These are phyloP conservation scores for Botrytis sinoallii DNA, from an alignment of 2,329 filamentous ascomycete species.

Conservation along the genomic window DNA sequence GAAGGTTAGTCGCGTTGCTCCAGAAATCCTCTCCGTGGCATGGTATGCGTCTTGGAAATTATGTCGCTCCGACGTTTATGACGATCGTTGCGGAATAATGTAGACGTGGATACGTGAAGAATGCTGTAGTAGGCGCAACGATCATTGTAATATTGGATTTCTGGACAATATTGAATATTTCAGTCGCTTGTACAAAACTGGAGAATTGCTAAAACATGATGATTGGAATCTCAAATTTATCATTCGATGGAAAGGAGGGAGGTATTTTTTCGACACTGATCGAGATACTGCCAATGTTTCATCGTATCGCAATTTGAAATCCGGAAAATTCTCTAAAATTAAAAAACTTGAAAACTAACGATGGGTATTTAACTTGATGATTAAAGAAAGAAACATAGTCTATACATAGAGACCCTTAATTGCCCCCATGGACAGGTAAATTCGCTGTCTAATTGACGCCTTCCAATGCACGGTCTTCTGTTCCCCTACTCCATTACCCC, in stretches of 20 bases:
- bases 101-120: constrained; percentile 4
- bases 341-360: constrained; percentile 2
- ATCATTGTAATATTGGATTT: not conserved
- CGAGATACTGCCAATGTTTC: not conserved
- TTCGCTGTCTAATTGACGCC: constrained; percentile 14
- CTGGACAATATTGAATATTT: constrained; percentile 6
- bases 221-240: not conserved
- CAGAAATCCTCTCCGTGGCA: not conserved
- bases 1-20: not conserved
- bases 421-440: constrained; percentile 11
- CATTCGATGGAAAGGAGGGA: not conserved
- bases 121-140: not conserved
- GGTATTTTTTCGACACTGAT: constrained; percentile 3
- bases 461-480: constrained; percentile 17
- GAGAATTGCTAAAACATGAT: not conserved
- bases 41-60: not conserved
- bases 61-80: not conserved
- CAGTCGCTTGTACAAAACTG: not conserved
- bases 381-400: constrained; percentile 12
- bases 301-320: not conserved
- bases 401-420: constrained; percentile 16
- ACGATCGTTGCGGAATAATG: not conserved
- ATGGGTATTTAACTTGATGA: constrained; percentile 16
- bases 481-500: constrained; percentile 17
- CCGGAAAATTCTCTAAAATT: not conserved